Percentiles rank a stretch among this genome's conserved stretches.
Evolutionary conservation across 768 basidiomycete species (phyloP).

Genomic region (Glaciozyma antarctica): DNA sequence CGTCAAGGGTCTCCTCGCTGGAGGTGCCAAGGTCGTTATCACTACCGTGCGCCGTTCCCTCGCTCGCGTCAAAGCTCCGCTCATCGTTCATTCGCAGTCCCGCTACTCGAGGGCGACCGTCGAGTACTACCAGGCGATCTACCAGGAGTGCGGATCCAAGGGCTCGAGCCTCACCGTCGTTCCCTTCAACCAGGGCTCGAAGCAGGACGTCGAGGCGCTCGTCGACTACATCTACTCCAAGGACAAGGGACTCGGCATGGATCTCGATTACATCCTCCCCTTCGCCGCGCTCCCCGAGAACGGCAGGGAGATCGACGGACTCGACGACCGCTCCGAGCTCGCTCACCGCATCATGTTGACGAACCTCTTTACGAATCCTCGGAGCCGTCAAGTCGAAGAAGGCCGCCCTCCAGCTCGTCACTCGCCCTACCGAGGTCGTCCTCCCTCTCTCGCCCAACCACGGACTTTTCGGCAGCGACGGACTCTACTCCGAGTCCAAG

Average conservation of each 20-base stretch:
- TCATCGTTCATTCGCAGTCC: background rate
- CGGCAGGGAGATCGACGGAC: constrained; percentile 90
- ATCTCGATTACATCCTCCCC: constrained; percentile 95
- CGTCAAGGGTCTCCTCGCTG: constrained; percentile 88
- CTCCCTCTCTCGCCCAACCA: constrained; percentile 97
- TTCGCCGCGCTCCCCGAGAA: constrained; percentile 99
- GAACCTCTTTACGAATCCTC: constrained; percentile 89
- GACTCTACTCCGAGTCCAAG: constrained; percentile 96
- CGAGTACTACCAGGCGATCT: constrained; percentile 97
- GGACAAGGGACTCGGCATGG: constrained; percentile 60
- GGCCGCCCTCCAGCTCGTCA: constrained; percentile 89
- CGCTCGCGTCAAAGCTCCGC: background rate
- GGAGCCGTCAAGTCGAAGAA: constrained; percentile 98
- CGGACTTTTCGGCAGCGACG: constrained; percentile 94
- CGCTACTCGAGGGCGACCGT: constrained; percentile 88
- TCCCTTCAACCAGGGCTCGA: constrained; percentile 98
- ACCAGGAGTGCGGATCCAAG: constrained; percentile 85
- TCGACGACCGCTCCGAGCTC: constrained; percentile 95
- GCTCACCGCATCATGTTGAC: constrained; percentile 98
- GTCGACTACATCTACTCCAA: constrained; percentile 96
- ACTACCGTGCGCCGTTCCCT: constrained; percentile 64
- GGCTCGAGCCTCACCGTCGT: constrained; percentile 96
- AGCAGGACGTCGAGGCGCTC: constrained; percentile 94
- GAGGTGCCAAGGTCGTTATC: constrained; percentile 91
- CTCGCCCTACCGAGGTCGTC: constrained; percentile 96